Conservation (phyloP, 176 grass and related monocot species). For the Zoysia japonica region DNA sequence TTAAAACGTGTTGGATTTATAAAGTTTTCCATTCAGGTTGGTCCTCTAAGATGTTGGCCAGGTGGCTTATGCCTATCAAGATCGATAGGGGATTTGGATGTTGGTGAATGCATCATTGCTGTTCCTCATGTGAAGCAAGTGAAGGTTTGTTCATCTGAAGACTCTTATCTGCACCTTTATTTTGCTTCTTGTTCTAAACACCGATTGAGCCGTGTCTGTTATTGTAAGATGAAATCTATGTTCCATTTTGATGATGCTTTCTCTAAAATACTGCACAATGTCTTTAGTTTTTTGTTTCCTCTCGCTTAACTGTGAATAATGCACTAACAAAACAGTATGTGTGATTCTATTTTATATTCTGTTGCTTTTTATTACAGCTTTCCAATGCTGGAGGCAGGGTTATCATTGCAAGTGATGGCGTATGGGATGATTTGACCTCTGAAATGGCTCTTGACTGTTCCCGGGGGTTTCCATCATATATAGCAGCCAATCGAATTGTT, state of each 20-base stretch:
- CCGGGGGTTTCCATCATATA: constrained; percentile 61
- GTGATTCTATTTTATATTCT: constrained; percentile 18
- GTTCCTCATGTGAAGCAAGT: constrained; percentile 99
- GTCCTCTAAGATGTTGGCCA: constrained; percentile 98
- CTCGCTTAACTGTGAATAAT: constrained; percentile 7
- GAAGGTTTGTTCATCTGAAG: constrained; percentile 68
- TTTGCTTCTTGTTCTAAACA: constrained; percentile 1
- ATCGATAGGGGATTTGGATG: constrained; percentile 94
- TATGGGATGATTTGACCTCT: constrained; percentile 91
- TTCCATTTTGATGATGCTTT: background rate
- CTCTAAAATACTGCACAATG: constrained; percentile 22
- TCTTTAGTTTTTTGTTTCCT: background rate
- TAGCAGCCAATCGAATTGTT: constrained; percentile 82
- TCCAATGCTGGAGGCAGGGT: constrained; percentile 86
- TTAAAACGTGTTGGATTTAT: constrained; percentile 14
- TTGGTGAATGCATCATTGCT: constrained; percentile 94
- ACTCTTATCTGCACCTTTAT: constrained; percentile 7
- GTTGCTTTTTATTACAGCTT: constrained; percentile 54
- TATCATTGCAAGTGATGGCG: constrained; percentile 95
- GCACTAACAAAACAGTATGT: background rate
- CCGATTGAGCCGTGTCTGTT: background rate
- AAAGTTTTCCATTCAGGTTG: constrained; percentile 61
- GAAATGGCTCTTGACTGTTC: constrained; percentile 75
- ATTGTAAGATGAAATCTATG: constrained; percentile 9
- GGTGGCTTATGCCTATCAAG: constrained; percentile 96